Evolutionary conservation across 352 stramenopile genomes (phyloP).

Genomic region (Pythium sp.): DNA sequence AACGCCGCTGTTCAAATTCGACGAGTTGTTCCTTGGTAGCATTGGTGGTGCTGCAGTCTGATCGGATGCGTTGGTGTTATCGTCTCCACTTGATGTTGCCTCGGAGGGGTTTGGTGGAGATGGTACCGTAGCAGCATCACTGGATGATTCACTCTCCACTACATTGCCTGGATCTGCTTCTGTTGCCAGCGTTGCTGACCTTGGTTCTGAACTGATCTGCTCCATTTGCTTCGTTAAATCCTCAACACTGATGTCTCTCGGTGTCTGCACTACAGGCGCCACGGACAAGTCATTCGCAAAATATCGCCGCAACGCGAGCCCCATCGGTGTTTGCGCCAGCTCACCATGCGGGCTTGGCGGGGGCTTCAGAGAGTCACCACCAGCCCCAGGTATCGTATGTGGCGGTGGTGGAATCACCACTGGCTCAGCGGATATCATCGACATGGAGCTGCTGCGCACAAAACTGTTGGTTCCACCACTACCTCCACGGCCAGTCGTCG

Average conservation of each 20-base stretch:
- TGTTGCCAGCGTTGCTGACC: background rate
- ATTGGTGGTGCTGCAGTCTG: background rate
- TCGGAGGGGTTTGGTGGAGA: background rate
- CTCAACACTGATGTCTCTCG: background rate
- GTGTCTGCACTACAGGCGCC: background rate
- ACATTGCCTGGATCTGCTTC: background rate
- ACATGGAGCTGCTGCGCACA: conserved; percentile 12
- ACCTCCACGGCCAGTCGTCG: background rate
- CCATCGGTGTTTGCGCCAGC: conserved; percentile 59
- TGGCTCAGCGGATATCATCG: conserved; percentile 15
- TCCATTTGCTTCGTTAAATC: conserved; percentile 1
- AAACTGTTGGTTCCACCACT: conserved; percentile 6
- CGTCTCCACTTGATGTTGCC: background rate
- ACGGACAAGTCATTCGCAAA: conserved; percentile 39
- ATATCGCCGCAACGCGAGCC: conserved; percentile 41
- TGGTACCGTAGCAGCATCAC: background rate
- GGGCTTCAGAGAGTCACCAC: background rate
- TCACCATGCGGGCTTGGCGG: conserved; percentile 39
- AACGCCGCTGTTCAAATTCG: conserved; percentile 3
- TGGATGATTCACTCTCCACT: background rate
- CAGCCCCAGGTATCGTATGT: background rate
- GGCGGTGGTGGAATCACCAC: conserved; percentile 16
- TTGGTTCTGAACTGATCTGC: background rate
- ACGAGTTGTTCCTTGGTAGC: background rate
- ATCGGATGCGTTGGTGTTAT: background rate